Percentiles rank a stretch among this genome's conserved stretches.
These are phyloP conservation scores for Ascochyta pisi DNA, from an alignment of 2,329 filamentous ascomycete genomes.

Conservation along the genomic window DNA sequence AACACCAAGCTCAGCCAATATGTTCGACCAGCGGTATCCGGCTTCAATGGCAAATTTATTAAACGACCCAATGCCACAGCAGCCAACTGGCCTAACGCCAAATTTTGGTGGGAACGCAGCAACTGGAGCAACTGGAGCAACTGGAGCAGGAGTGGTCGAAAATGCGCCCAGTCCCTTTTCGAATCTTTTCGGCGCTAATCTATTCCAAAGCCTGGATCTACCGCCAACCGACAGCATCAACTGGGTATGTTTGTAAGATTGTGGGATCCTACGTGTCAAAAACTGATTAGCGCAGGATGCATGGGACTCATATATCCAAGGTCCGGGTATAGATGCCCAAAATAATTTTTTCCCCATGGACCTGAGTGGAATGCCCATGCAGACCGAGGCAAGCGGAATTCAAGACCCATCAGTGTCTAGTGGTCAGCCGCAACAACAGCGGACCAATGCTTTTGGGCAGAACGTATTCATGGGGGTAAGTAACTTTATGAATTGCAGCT, in stretches of 20 bases:
- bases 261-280: neutral
- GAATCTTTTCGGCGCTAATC: conserved; percentile 59
- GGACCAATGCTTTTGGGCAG: conserved; percentile 40
- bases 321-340: conserved; percentile 54
- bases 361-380: conserved; percentile 42
- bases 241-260: conserved; percentile 61
- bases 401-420: conserved; percentile 24
- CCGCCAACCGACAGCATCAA: conserved; percentile 61
- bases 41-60: conserved; percentile 48
- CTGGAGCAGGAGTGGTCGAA: conserved; percentile 42
- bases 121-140: conserved; percentile 28
- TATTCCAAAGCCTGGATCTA: conserved; percentile 62
- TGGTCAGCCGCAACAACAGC: conserved; percentile 30
- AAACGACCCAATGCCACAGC: conserved; percentile 45
- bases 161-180: conserved; percentile 61
- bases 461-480: conserved; percentile 52
- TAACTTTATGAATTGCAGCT: conserved; percentile 6
- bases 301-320: conserved; percentile 74
- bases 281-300: conserved; percentile 55
- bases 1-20: conserved; percentile 57
- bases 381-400: conserved; percentile 34
- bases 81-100: conserved; percentile 42
- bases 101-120: conserved; percentile 45
- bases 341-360: conserved; percentile 56
- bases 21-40: conserved; percentile 50